A percentile compares a stretch with the other conserved stretches of the same genome.
Evolutionary conservation across 495 filamentous ascomycete species (phyloP).

Genomic region (Astrothelium subdiscretum): DNA sequence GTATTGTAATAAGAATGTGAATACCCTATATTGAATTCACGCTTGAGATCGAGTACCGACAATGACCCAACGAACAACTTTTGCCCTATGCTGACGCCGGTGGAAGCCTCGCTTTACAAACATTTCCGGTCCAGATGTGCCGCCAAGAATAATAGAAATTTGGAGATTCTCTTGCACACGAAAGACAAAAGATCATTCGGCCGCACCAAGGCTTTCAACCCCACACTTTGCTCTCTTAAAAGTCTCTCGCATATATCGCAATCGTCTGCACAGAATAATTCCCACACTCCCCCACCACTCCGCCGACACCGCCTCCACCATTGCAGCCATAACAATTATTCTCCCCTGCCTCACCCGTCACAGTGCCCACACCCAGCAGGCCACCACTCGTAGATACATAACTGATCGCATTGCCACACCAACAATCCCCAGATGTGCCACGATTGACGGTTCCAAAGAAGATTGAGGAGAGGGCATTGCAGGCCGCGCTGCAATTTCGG

Average conservation of each 20-base stretch:
- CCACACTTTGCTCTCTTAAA: neutral
- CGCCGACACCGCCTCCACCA: neutral
- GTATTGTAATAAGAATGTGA: neutral
- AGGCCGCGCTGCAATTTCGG: constrained; percentile 2
- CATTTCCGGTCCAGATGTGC: neutral
- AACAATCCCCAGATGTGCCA: constrained; percentile 9
- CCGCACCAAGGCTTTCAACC: too few relatives aligned
- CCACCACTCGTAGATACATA: constrained; percentile 9
- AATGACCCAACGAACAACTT: neutral
- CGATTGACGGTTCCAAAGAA: constrained; percentile 10
- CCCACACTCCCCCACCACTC: constrained; percentile 7
- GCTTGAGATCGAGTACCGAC: neutral
- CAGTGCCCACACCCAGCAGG: neutral
- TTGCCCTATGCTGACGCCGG: neutral
- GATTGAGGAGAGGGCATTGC: neutral
- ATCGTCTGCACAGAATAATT: constrained; percentile 9
- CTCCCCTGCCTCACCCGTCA: constrained; percentile 8
- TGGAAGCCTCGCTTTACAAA: too few relatives aligned
- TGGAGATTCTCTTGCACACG: neutral
- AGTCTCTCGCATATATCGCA: constrained; percentile 7
- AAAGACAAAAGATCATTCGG: too few relatives aligned
- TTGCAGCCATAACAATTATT: constrained; percentile 11
- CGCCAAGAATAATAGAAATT: neutral
- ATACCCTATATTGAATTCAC: too few relatives aligned
- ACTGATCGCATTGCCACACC: constrained; percentile 6